These are phyloP conservation scores for Tolypocladium ovalisporum DNA, from an alignment of 2,329 filamentous ascomycete species.

Conservation along the genomic window DNA sequence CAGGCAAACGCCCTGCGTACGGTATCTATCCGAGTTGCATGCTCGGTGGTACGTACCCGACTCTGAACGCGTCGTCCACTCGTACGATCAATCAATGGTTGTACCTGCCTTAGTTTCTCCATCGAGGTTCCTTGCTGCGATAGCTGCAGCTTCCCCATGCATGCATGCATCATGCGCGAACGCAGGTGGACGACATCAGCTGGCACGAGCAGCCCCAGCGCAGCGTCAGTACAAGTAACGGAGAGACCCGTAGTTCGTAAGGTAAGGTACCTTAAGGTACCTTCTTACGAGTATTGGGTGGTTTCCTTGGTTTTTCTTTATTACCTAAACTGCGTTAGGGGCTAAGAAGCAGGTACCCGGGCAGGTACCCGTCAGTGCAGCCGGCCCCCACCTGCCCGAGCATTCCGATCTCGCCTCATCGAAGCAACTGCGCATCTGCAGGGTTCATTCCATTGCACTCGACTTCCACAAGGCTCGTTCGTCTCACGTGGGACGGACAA, in stretches of 20 bases:
- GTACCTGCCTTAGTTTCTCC: not conserved
- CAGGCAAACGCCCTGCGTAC: not conserved
- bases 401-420: not conserved
- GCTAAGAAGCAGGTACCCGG: not conserved
- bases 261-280: no score
- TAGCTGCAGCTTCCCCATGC: not conserved
- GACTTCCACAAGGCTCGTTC: not conserved
- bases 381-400: not conserved
- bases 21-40: no score
- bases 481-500: not conserved
- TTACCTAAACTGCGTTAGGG: no score
- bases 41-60: not conserved
- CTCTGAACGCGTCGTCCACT: not conserved
- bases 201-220: not conserved
- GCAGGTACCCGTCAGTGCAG: not conserved
- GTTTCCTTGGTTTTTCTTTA: no score
- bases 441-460: not conserved
- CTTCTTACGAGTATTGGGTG: no score
- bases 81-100: not conserved
- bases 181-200: not conserved
- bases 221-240: no score
- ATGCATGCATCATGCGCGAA: not conserved
- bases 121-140: not conserved
- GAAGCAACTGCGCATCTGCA: not conserved
- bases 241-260: no score